Evolutionary conservation across 345 rosid genomes (phyloP), one percentile per base, ranked within the genome.

Genomic region (Gossypium turneri): DNA sequence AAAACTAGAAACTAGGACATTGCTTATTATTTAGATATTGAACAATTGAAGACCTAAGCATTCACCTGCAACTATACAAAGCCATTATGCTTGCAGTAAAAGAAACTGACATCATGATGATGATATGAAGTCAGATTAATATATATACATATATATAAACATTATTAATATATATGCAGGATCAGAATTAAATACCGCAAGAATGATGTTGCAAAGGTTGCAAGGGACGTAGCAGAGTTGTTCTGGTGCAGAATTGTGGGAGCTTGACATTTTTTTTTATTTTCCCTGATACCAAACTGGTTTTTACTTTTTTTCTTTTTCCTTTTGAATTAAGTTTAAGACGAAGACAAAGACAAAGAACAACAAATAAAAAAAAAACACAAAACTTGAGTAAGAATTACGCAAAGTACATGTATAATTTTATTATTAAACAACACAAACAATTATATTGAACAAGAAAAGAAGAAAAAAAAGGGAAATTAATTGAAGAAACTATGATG

Each of bases 171-270:
- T 56, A 56, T 27, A 29, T 29, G 1, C n/a, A 22, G n/a, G 16
- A 15, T 62, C 68, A 47, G 47, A 41, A 69, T 27, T 17, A 22
- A 11, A 70, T 85, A 85, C 88, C 88, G 88, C 88, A 67, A 85
- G 86, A 69, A 85, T 80, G 45, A 81, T 83, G 64, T 77, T 85
- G 86, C 88, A 85, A 44, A 77, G 80, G 83, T 81, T 83, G 88
- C 88, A 85, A 80, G 84, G 88, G 86, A 85, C 79, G 81, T 83
- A 82, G 84, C 86, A 79, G 80, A 83, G 83, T 48, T 83, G 81
- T 75, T 81, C 85, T 52, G 85, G 72, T 57, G 55, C 77, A 73
- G 67, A 45, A 60, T 47, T 73, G 78, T 25, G 56, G 72, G 72
- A 67, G 78, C 73, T 66, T 17, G 78, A 75, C 78, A 75, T 73